Evolutionary conservation across 2,329 filamentous ascomycete species (phyloP), one percentile per base, ranked within the genome.

Genomic region (Scedosporium boydii): DNA sequence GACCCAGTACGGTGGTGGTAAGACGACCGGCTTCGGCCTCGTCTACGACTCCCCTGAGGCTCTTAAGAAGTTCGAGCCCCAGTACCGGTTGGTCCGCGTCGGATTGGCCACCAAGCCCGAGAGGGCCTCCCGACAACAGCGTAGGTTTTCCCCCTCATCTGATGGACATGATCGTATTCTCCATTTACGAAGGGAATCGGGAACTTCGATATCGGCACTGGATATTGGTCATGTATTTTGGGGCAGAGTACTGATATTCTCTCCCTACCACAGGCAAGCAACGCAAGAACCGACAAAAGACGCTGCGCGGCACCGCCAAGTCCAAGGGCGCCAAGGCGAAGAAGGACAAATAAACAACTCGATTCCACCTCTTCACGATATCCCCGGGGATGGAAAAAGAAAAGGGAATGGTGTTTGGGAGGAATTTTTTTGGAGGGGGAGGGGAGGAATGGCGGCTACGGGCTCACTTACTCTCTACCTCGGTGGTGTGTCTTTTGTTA

Each of bases 221-320:
- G 29, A 34, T 34, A 7, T 34, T 21, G 16, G 12, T 27, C 27
- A 6, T 18, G 12, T 44, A 41, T 60, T 23, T 64, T 64, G 55
- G 65, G 62, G 62, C 55, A 41, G 16, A 26, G 27, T 16, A 18
- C 63, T 60, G 44, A 58, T 38, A 26, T n/a, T 38, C 29, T 6
- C 41, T 42, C 41, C 23, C 42, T 16, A 64, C 64, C 71, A 84
- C 81, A 98, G 93, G 93, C 89, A 99, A 99, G 87, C 95, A 98
- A 85, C 90, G 95, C 85, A 99, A 99, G 91, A 99, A 99, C 91
- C 88, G 93, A 80, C 87, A 90, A 82, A 98, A 99, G 92, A 95
- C 93, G 78, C 89, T 97, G 80, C 90, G 95, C 73, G 95, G 95
- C 78, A 96, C 91, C 74, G 93, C 92, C 76, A 99, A 99, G 91